Percentiles rank a stretch among this genome's conserved stretches.
Conservation (phyloP, 257 asterid species). For the Solanum virginianum region DNA sequence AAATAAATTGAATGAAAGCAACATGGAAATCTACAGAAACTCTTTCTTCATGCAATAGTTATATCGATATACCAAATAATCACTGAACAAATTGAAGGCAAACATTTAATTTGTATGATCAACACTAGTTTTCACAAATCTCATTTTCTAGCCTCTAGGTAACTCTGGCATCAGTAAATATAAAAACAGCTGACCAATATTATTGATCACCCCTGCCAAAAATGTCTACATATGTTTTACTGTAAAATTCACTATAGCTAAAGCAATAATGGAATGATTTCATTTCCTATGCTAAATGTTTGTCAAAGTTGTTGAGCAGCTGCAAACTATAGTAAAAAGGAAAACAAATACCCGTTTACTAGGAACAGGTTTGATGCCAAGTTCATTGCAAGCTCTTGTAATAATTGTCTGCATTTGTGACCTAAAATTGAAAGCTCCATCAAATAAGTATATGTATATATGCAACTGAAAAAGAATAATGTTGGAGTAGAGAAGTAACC, state of each 20-base stretch:
- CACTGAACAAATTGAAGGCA: background rate
- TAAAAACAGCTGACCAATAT: background rate
- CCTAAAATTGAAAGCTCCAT: conserved; percentile 25
- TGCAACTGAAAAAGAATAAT: background rate
- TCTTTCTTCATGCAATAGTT: background rate
- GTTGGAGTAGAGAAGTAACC: conserved; percentile 22
- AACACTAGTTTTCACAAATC: background rate
- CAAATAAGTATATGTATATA: background rate
- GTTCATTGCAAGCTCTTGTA: conserved; percentile 80
- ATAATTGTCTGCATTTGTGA: conserved; percentile 99
- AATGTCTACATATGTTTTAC: background rate
- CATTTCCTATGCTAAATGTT: background rate
- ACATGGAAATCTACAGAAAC: background rate
- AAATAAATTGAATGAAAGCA: background rate
- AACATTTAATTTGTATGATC: background rate
- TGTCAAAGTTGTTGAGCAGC: background rate
- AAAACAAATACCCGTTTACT: conserved; percentile 67
- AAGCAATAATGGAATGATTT: background rate
- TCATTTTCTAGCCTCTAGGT: background rate
- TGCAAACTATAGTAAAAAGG: background rate
- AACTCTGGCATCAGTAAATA: background rate
- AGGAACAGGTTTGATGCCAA: conserved; percentile 67
- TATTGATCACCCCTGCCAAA: background rate
- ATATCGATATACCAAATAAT: background rate
- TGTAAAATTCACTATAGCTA: background rate